Conservation (phyloP, 2,329 filamentous ascomycete genomes). For the Fusarium transvaalense region DNA sequence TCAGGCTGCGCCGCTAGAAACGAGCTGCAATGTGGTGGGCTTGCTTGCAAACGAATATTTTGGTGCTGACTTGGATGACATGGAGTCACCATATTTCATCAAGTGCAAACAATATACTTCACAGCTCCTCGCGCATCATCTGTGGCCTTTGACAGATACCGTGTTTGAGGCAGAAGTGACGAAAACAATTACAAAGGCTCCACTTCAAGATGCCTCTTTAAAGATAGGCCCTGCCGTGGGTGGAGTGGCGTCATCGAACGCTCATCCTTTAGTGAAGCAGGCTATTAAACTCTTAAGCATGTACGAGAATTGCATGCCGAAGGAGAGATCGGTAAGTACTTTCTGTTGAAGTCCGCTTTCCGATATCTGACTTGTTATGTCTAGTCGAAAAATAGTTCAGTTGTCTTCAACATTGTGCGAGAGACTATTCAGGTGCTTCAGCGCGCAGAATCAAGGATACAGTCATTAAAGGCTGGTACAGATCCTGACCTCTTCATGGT, state of each 20-base stretch:
- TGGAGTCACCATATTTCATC: conserved; percentile 65
- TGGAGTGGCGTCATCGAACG: conserved; percentile 67
- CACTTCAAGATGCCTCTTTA: conserved; percentile 61
- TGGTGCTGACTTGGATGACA: conserved; percentile 68
- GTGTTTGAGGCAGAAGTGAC: conserved; percentile 68
- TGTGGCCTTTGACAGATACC: conserved; percentile 69
- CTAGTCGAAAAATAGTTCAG: conserved; percentile 62
- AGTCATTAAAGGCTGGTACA: conserved; percentile 68
- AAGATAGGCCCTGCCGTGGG: conserved; percentile 64
- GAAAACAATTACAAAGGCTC: conserved; percentile 65
- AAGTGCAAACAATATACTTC: conserved; percentile 70
- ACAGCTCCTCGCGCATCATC: conserved; percentile 66
- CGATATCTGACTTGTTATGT: conserved; percentile 30
- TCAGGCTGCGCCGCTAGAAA: conserved; percentile 61
- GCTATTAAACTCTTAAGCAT: conserved; percentile 70
- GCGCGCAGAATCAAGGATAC: conserved; percentile 78
- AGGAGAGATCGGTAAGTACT: conserved; percentile 69
- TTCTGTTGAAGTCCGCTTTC: not conserved
- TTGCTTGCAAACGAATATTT: conserved; percentile 71
- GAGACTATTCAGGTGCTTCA: conserved; percentile 89
- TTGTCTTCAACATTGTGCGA: conserved; percentile 81
- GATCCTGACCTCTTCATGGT: conserved; percentile 94
- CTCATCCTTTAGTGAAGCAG: conserved; percentile 68
- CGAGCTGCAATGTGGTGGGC: conserved; percentile 67
- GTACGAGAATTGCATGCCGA: conserved; percentile 75